phyloP scores from a whole-genome alignment of 441 rosid genomes.

The Jatropha podagrica region DNA sequence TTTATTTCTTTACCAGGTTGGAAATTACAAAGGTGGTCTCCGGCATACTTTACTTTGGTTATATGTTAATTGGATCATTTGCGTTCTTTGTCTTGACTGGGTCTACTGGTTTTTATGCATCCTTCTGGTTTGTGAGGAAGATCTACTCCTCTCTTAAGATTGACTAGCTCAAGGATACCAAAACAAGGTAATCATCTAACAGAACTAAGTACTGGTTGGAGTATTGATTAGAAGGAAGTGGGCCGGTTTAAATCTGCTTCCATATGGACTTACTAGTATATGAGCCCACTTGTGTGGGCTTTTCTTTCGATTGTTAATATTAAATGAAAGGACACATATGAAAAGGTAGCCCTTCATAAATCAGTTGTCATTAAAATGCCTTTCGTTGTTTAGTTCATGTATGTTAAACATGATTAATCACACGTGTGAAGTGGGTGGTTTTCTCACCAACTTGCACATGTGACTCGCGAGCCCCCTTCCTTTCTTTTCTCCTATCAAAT shows the following conservation, averaged over 20 bases:
- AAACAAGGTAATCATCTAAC: not conserved
- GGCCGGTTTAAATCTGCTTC: no score
- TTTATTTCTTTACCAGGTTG: conserved; percentile 84
- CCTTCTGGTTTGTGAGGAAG: conserved; percentile 80
- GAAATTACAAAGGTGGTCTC: conserved; percentile 75
- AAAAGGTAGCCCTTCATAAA: no score
- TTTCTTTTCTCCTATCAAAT: not conserved
- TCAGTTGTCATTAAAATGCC: no score
- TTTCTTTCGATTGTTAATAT: not conserved
- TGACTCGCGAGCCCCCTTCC: not conserved
- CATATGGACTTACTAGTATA: no score
- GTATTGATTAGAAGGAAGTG: no score
- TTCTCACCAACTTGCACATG: not conserved
- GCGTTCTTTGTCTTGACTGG: conserved; percentile 80
- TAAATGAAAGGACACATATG: not conserved
- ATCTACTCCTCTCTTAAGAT: conserved; percentile 83
- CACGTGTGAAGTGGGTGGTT: no score
- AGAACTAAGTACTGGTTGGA: no score
- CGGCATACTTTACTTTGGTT: conserved; percentile 75
- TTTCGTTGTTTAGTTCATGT: no score
- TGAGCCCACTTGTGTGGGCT: no score
- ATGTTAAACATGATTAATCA: not conserved
- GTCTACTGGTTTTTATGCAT: conserved; percentile 77
- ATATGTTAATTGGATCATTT: conserved; percentile 71
- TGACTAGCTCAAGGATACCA: conserved; percentile 35